Base-by-base conservation (phyloP, 2,329 filamentous ascomycete genomes). In the Periconia sp. region DNA sequence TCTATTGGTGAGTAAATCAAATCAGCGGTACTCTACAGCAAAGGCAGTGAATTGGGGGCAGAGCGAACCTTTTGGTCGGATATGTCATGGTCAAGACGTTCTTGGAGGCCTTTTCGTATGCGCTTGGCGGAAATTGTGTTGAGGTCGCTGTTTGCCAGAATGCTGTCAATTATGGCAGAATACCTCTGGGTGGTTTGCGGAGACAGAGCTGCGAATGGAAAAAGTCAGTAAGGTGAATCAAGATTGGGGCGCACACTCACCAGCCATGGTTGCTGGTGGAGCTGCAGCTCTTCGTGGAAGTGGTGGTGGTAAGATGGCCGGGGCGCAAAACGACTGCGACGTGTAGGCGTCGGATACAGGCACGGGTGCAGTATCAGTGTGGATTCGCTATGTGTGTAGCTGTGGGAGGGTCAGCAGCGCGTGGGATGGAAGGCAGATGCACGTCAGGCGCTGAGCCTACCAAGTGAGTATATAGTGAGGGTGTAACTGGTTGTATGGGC, bases 91-190 rank as follows among this genome's bases (percentile, higher is more conserved):
- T 82, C 79, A 49, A 87, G 79, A 55, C 75, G 75, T 63, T 82
- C 82, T 66, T 87, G 83, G 41, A 88, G 76, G 27, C 82, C 82
- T 70, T 84, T 85, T 59, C 85, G 82, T 70, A 88, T 86, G 62
- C 80, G 79, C 74, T 88, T 88, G 55, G 84, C 83, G 35, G 85
- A 86, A 59, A 88, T 82, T 50, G 83, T 86, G 58, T 83, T 83
- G 30, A 88, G 76, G 63, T 88, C 85, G 66, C 83, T 84, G 50
- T 74, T 74, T 43, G 78, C 78, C 47, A 88, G 77, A 61, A 88
- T 87, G 31, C 77, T 76, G 70, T 88, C 85, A 62, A 88, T 87
- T 68, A 87, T 84, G 62, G 74, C 74, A 43, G 79, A 76, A 69
- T 85, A 85, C 49, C 74, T 75, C 74, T 69, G 78, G 76, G 45